Evolutionary conservation across 768 basidiomycete genomes (phyloP).

Genomic region (Lactifluus echinatus): DNA sequence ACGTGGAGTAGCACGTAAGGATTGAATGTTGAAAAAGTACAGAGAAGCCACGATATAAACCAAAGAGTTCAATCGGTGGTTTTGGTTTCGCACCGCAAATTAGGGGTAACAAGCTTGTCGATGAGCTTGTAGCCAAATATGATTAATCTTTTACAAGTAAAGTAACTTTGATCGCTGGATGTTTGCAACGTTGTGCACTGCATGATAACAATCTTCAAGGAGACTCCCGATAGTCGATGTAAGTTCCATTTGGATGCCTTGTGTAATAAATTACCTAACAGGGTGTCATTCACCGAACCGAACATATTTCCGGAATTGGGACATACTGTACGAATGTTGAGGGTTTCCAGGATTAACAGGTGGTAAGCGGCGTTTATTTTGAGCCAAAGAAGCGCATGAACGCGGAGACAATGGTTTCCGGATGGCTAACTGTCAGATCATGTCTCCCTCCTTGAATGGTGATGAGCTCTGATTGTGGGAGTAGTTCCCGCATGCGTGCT

Average conservation of each 20-base stretch:
- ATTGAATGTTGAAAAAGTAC: conserved; percentile 5
- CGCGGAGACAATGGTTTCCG: conserved; percentile 15
- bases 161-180: conserved; percentile 3
- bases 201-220: background rate
- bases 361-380: background rate
- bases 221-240: conserved; percentile 1
- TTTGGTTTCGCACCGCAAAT: background rate
- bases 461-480: conserved; percentile 39
- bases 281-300: background rate
- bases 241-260: background rate
- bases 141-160: conserved; percentile 3
- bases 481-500: conserved; percentile 35
- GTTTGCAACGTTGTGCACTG: background rate
- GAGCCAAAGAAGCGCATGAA: conserved; percentile 16
- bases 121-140: background rate
- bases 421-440: conserved; percentile 28
- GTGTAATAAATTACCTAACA: conserved; percentile 12
- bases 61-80: background rate
- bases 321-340: conserved; percentile 7
- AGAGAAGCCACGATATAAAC: background rate
- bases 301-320: too few species aligned
- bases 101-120: background rate
- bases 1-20: background rate
- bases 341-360: conserved; percentile 1
- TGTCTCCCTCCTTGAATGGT: conserved; percentile 46